These are phyloP conservation scores for Pleurotus ostreatus DNA, from an alignment of 768 basidiomycete genomes.

Conservation along the genomic window DNA sequence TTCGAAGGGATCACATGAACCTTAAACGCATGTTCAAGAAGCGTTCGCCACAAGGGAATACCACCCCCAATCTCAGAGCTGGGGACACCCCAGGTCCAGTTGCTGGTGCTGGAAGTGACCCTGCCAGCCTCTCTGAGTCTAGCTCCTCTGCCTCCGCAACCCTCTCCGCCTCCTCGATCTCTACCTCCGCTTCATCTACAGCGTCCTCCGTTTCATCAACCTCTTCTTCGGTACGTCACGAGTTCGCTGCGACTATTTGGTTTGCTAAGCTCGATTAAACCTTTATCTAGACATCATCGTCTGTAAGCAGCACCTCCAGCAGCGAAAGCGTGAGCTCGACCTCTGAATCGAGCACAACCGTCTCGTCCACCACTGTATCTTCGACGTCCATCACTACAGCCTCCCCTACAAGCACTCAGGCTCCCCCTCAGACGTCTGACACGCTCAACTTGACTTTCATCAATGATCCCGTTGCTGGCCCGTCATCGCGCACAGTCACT, in stretches of 20 bases:
- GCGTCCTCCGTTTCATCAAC: conserved; percentile 10
- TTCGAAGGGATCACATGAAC: conserved; percentile 52
- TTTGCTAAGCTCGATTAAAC: neutral
- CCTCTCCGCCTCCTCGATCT: conserved; percentile 7
- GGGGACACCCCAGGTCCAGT: conserved; percentile 17
- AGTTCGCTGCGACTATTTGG: conserved; percentile 6
- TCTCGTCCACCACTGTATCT: conserved; percentile 8
- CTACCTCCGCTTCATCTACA: conserved; percentile 5
- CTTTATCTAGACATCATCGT: conserved; percentile 4
- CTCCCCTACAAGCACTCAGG: neutral
- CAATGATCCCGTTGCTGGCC: neutral
- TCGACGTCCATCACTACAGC: conserved; percentile 13
- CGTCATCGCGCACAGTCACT: conserved; percentile 14
- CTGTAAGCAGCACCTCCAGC: conserved; percentile 10
- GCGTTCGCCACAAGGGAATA: conserved; percentile 33
- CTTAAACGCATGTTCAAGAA: conserved; percentile 70
- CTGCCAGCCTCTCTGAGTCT: conserved; percentile 5
- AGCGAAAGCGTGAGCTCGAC: neutral
- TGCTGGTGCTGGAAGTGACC: conserved; percentile 30
- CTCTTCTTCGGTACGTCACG: conserved; percentile 12
- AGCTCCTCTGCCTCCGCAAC: conserved; percentile 2
- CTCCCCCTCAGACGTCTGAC: neutral
- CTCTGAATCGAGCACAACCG: conserved; percentile 5
- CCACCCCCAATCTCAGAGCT: conserved; percentile 16
- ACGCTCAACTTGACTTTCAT: neutral